A percentile compares a stretch with the other conserved stretches of the same genome.
Conservation (phyloP, 2,329 filamentous ascomycete genomes). For the Plenodomus biglobosus region DNA sequence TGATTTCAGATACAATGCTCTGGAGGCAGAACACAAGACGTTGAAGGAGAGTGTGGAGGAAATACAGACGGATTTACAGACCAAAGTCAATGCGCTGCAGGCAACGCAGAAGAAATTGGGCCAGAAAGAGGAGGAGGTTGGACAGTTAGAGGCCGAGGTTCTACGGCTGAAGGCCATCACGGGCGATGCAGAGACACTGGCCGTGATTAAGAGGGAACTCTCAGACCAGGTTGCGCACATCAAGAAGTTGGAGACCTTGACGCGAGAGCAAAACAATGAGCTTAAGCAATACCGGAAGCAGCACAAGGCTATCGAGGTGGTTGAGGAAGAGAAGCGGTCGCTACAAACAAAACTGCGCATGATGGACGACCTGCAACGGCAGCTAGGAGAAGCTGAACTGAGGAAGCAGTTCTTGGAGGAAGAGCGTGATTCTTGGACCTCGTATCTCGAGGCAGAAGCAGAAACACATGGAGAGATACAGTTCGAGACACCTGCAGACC, state of each 20-base stretch:
- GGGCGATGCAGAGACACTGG: slow-evolving; percentile 81
- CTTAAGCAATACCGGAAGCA: slow-evolving; percentile 78
- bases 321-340: slow-evolving; percentile 90
- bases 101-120: slow-evolving; percentile 66
- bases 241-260: slow-evolving; percentile 75
- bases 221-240: slow-evolving; percentile 93
- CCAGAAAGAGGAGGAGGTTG: slow-evolving; percentile 70
- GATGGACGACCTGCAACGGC: slow-evolving; percentile 71
- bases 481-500: slow-evolving; percentile 83
- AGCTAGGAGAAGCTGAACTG: slow-evolving; percentile 76
- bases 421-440: slow-evolving; percentile 82
- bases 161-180: slow-evolving; percentile 82
- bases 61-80: slow-evolving; percentile 59
- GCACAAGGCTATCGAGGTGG: slow-evolving; percentile 85
- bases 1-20: slow-evolving; percentile 59
- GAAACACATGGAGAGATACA: slow-evolving; percentile 64
- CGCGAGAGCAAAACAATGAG: slow-evolving; percentile 76
- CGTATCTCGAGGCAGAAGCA: slow-evolving; percentile 73
- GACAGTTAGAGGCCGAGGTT: slow-evolving; percentile 78
- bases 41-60: slow-evolving; percentile 63
- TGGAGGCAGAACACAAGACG: slow-evolving; percentile 62
- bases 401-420: slow-evolving; percentile 87
- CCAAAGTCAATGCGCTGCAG: slow-evolving; percentile 59
- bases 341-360: slow-evolving; percentile 76
- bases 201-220: slow-evolving; percentile 82